Evolutionary conservation across 2,329 filamentous ascomycete genomes (phyloP), one percentile per base, ranked within the genome.

Genomic region (Colletotrichum sojae): DNA sequence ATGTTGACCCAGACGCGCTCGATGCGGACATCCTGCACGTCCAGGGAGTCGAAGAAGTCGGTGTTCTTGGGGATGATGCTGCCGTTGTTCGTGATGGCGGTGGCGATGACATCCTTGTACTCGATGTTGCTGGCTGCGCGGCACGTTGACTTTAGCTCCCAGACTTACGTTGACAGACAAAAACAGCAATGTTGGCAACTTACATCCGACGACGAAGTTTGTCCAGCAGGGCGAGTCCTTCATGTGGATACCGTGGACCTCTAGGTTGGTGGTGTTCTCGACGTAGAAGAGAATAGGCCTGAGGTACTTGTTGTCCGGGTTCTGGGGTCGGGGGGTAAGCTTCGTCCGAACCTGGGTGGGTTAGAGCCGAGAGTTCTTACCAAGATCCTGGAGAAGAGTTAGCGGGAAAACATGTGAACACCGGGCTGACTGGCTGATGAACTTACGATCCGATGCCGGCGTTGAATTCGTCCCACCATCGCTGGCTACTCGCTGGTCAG

Each of bases 201-300:
- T 49, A 70, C 67, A 89, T 46, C 84, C 85, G 15, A 90, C 86
- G 43, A 90, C 80, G 73, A 90, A 90, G 74, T 88, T 91, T 2
- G 85, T 90, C 88, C 89, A 90, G 80, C 87, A 89, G 2, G 89
- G 88, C 1, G 87, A 89, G 75, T 89, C 87, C 71, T 89, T 85
- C 72, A 90, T 83, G 18, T 86, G 85, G 64, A 90, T 88, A 2
- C 89, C 89, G 27, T 85, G 83, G 8, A 90, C 83, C 4, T 83
- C 83, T 2, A 91, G 76, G 22, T 88, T 85, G 1, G 88, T 90
- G 0, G 88, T 85, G 61, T 90, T 90, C 75, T 90, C 86, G 0
- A 87, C 88, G 49, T 89, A 81, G 78, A 90, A 90, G 5, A 91
- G 81, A 18, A 90, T 87, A 0, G 89, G 89, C 0, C 88, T 85